A percentile compares a stretch with the other conserved stretches of the same genome.
Conservation (phyloP, 148 eudicot species). For the Rhododendron ferrugineum region DNA sequence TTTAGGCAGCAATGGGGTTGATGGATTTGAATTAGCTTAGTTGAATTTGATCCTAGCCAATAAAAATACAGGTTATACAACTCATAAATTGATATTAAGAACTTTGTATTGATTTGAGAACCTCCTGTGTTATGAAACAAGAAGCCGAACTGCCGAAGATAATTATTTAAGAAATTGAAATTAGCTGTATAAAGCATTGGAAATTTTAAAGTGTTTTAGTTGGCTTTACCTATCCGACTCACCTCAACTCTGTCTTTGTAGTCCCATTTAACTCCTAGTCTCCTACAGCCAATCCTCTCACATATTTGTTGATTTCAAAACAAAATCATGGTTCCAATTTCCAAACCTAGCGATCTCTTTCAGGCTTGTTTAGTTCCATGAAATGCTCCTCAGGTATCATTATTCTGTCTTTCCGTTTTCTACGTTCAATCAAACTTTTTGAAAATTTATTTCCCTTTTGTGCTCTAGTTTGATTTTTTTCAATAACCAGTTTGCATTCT, state of each 20-base stretch:
- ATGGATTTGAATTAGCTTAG: not conserved
- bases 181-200: not conserved
- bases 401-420: not conserved
- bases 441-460: not conserved
- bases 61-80: not conserved
- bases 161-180: not conserved
- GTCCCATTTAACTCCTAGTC: not conserved
- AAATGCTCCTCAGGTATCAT: not conserved
- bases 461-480: not conserved
- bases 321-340: not conserved
- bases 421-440: not conserved
- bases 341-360: not conserved
- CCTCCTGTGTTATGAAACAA: not conserved
- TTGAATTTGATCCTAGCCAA: not conserved
- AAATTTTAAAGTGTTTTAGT: not conserved
- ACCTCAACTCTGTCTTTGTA: not conserved
- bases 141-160: not conserved
- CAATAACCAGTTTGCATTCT: not conserved
- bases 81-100: not conserved
- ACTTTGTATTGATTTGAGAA: not conserved
- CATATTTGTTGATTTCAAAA: not conserved
- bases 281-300: not conserved
- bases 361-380: not conserved
- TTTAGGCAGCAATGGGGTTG: not conserved
- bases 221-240: not conserved